These are phyloP conservation scores for Paraphaeosphaeria sporulosa DNA, from an alignment of 2,329 filamentous ascomycete genomes.

Conservation along the genomic window DNA sequence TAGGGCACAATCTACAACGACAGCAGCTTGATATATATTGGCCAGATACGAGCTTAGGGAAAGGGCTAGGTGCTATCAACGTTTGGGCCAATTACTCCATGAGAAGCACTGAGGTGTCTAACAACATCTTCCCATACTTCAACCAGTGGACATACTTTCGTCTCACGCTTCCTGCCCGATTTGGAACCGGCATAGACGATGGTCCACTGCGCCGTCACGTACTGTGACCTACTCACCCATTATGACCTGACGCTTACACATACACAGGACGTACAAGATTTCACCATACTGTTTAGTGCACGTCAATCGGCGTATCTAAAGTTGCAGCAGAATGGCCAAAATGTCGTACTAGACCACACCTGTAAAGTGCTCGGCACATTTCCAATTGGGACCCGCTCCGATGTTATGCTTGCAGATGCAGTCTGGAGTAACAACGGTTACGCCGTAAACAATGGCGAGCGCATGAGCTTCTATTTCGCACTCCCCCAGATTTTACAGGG, in stretches of 20 bases:
- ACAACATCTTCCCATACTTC: conserved; percentile 8
- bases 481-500: conserved; percentile 5
- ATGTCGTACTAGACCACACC: conserved; percentile 2
- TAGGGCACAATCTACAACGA: conserved; percentile 7
- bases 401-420: conserved; percentile 8
- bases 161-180: background rate
- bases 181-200: conserved; percentile 1
- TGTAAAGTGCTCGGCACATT: conserved; percentile 6
- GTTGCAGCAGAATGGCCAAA: conserved; percentile 4
- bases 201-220: conserved; percentile 1
- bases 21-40: conserved; percentile 4
- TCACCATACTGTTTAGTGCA: conserved; percentile 5
- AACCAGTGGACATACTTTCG: conserved; percentile 10
- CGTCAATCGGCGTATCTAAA: conserved; percentile 3
- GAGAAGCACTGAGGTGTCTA: conserved; percentile 6
- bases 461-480: conserved; percentile 7
- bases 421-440: conserved; percentile 5
- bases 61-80: background rate
- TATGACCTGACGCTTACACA: no score
- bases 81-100: background rate
- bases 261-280: background rate
- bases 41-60: conserved; percentile 2
- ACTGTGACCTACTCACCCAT: no score
- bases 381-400: background rate
- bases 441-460: conserved; percentile 6